Evolutionary conservation across 2,329 filamentous ascomycete genomes (phyloP), one percentile per base, ranked within the genome.

Genomic region (Aureobasidium sp.): DNA sequence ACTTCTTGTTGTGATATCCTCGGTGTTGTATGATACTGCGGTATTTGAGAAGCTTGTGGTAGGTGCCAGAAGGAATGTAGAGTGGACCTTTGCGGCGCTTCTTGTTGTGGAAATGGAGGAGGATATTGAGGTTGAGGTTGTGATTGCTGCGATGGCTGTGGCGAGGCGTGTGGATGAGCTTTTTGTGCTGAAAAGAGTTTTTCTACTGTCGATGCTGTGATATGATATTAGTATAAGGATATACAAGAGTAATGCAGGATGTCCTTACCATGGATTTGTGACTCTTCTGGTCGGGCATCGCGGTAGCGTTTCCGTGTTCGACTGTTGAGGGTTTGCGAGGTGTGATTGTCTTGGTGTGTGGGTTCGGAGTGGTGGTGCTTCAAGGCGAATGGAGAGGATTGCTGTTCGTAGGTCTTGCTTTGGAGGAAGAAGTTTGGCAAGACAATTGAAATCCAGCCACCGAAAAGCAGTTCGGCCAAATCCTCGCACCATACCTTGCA

Each of bases 401-500:
- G 55, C 3, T 40, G 55, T 7, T 68, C 64, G 33, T 70, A 51
- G 18, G 72, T 71, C 53, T 75, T 76, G 61, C 67, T 71, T 33
- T 73, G 72, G n/a, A 69, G 59, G 67, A 73, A 76, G 70, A 73
- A 73, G 68, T 62, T 73, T 55, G 66, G 70, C 65, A 73, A 68
- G 64, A 70, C 69, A 67, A 65, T 71, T 59, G 71, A 67, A 87
- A 86, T 61, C 80, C 86, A 0, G 67, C 80, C 0, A 88, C 90
- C 3, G 95, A 98, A 79, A 87, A 87, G 58, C 81, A 78, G 1
- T 88, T 92, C 65, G 96, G 94, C 3, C 73, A 81, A 31, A 76
- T 94, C n/a, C 83, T 99, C 10, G 88, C 92, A 1, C 90, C 92
- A 0, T 97, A 96, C 76, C 81, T 99, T 9, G 83, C 85, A 40